These are phyloP conservation scores for Tylopilus felleus DNA, from an alignment of 768 basidiomycete genomes.

Conservation along the genomic window DNA sequence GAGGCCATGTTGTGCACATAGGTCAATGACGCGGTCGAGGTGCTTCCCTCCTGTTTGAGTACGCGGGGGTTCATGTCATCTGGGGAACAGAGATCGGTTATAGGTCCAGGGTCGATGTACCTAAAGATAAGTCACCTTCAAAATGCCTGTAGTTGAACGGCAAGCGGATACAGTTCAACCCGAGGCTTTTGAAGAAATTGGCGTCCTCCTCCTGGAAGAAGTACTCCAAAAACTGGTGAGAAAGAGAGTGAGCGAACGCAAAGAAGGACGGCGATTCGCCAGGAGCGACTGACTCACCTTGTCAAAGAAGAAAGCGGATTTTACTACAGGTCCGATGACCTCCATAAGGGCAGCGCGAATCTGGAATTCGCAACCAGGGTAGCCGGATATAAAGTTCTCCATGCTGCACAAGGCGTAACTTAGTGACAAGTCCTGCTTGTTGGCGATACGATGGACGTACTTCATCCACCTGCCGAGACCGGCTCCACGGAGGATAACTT, in stretches of 20 bases:
- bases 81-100: constrained; percentile 12
- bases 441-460: constrained; percentile 41
- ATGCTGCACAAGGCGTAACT: constrained; percentile 43
- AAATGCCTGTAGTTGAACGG: constrained; percentile 76
- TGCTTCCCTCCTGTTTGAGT: constrained; percentile 72
- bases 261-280: neutral
- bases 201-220: constrained; percentile 80
- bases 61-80: constrained; percentile 80
- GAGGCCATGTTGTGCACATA: constrained; percentile 73
- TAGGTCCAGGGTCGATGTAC: neutral
- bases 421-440: constrained; percentile 1
- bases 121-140: constrained; percentile 35
- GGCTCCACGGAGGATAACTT: constrained; percentile 65
- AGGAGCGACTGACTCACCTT: constrained; percentile 46
- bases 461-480: constrained; percentile 88
- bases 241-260: constrained; percentile 22
- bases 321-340: constrained; percentile 59
- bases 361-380: constrained; percentile 79
- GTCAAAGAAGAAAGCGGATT: constrained; percentile 81
- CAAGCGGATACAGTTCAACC: constrained; percentile 75
- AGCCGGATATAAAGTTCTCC: constrained; percentile 79
- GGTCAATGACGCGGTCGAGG: constrained; percentile 74
- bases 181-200: constrained; percentile 71
- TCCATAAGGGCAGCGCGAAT: constrained; percentile 68
- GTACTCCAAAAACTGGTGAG: constrained; percentile 54